A percentile compares a stretch with the other conserved stretches of the same genome.
These are phyloP conservation scores for Curvularia spicifera DNA, from an alignment of 2,329 filamentous ascomycete species.

Conservation along the genomic window DNA sequence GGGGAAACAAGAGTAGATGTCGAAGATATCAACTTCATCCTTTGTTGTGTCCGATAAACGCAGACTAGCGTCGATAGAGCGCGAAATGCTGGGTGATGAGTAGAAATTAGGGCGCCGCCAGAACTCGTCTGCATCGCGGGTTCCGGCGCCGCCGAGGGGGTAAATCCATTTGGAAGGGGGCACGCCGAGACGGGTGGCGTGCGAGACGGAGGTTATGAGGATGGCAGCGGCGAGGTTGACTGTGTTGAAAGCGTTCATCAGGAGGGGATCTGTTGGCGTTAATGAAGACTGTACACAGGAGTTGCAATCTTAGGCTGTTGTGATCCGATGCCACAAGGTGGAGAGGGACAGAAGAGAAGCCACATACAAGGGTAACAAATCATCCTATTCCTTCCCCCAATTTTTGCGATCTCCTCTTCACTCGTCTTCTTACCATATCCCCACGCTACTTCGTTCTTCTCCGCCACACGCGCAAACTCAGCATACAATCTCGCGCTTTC, in stretches of 20 bases:
- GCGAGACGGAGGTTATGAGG: slow-evolving; percentile 64
- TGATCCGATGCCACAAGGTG: not conserved
- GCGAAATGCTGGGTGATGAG: slow-evolving; percentile 64
- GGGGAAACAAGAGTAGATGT: slow-evolving; percentile 73
- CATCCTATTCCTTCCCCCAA: slow-evolving; percentile 67
- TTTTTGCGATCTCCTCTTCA: slow-evolving; percentile 60
- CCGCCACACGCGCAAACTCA: slow-evolving; percentile 64
- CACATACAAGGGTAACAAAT: slow-evolving; percentile 70
- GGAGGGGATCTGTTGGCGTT: slow-evolving; percentile 61
- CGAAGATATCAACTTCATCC: slow-evolving; percentile 64
- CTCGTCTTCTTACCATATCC: slow-evolving; percentile 59
- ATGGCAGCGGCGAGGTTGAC: slow-evolving; percentile 69
- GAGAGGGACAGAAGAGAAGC: not conserved
- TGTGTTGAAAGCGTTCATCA: slow-evolving; percentile 76
- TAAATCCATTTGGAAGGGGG: slow-evolving; percentile 67
- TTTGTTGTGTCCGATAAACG: slow-evolving; percentile 55
- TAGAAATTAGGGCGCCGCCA: slow-evolving; percentile 67
- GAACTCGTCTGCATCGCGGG: slow-evolving; percentile 64
- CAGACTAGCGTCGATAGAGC: slow-evolving; percentile 63
- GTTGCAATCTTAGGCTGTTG: not conserved
- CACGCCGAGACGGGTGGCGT: slow-evolving; percentile 62
- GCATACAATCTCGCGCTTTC: slow-evolving; percentile 68
- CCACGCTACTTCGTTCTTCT: slow-evolving; percentile 63
- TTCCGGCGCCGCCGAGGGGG: slow-evolving; percentile 68
- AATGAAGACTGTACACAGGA: not conserved